These are phyloP conservation scores for Rauvolfia tetraphylla DNA, from an alignment of 257 asterid species.

Conservation along the genomic window DNA sequence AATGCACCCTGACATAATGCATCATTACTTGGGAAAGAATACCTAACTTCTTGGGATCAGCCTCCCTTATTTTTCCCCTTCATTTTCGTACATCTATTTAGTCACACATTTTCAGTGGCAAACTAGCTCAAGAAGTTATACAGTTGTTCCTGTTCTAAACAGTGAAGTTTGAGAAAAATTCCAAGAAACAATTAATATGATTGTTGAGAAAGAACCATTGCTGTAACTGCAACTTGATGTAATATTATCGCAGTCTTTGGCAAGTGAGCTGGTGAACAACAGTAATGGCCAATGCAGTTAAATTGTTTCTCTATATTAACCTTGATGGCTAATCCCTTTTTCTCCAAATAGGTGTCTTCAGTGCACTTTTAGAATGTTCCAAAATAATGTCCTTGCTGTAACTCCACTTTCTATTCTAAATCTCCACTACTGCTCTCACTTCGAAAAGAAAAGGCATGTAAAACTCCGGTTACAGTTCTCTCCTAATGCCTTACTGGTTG, in stretches of 20 bases:
- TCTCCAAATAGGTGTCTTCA: too few relatives aligned
- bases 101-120: background rate
- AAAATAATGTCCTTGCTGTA: too few relatives aligned
- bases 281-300: background rate
- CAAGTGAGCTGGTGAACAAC: background rate
- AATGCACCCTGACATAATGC: too few relatives aligned
- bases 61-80: background rate
- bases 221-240: background rate
- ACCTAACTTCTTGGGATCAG: background rate
- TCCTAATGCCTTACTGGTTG: too few relatives aligned
- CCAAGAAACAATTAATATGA: background rate
- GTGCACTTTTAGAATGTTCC: too few relatives aligned
- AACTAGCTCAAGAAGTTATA: background rate
- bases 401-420: too few relatives aligned
- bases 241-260: background rate
- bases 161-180: background rate
- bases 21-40: background rate
- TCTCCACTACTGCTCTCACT: too few relatives aligned
- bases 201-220: background rate
- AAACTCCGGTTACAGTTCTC: too few relatives aligned
- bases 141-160: background rate
- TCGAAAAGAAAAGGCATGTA: too few relatives aligned
- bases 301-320: too few relatives aligned
- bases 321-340: too few relatives aligned
- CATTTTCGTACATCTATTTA: background rate